A percentile compares a stretch with the other conserved stretches of the same genome.
These are phyloP conservation scores for Calendula officinalis DNA, from an alignment of 129 eudicot genomes.

Conservation along the genomic window DNA sequence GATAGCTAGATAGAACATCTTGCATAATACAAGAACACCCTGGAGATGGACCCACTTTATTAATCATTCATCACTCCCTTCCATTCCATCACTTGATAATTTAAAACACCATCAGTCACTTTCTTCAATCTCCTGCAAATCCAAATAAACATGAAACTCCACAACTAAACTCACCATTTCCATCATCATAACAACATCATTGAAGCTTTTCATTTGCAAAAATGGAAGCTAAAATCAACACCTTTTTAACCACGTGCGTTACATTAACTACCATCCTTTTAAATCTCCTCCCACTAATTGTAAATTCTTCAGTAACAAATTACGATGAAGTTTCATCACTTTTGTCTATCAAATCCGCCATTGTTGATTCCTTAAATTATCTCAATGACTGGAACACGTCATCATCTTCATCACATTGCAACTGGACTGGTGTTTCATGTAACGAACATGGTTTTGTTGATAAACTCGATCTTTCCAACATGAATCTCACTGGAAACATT, in stretches of 20 bases:
- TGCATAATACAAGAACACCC: constrained; percentile 37
- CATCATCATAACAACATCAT: not conserved
- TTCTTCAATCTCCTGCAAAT: constrained; percentile 21
- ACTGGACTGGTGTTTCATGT: constrained; percentile 73
- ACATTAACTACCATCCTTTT: constrained; percentile 19
- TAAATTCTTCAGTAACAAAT: constrained; percentile 19
- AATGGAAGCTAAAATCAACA: constrained; percentile 30
- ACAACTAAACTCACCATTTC: constrained; percentile 20
- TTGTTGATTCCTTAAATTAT: constrained; percentile 55
- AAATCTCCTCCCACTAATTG: constrained; percentile 26
- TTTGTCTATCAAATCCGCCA: constrained; percentile 48
- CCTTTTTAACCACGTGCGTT: constrained; percentile 14
- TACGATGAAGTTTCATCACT: constrained; percentile 44
- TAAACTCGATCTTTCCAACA: constrained; percentile 65
- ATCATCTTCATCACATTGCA: constrained; percentile 38
- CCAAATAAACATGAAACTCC: constrained; percentile 18
- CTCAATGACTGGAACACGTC: constrained; percentile 51
- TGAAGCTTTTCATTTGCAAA: constrained; percentile 15
- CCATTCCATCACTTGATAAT: constrained; percentile 13
- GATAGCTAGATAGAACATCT: constrained; percentile 3
- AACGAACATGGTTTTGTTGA: constrained; percentile 47
- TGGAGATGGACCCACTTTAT: constrained; percentile 47
- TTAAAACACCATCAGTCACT: constrained; percentile 24
- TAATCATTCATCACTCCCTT: constrained; percentile 37
- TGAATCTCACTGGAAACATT: constrained; percentile 68